phyloP scores from a whole-genome alignment of 345 rosid genomes.

The Populus nigra region DNA sequence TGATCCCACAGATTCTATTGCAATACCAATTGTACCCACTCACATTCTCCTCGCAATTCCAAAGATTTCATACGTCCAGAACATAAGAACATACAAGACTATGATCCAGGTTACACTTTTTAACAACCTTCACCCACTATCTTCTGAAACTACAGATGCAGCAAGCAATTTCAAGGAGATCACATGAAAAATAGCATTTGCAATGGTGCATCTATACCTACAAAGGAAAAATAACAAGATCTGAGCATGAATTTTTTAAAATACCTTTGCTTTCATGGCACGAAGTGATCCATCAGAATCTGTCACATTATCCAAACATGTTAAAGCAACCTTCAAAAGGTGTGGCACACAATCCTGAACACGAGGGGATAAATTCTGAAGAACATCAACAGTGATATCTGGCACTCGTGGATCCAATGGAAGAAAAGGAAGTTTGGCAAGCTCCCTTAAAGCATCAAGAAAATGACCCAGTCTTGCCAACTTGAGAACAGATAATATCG shows the following conservation, averaged over 20 bases:
- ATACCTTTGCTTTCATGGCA: slow-evolving; percentile 89
- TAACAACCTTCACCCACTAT: neutral
- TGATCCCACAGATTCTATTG: neutral
- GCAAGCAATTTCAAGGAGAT: neutral
- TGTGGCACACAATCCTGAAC: slow-evolving; percentile 90
- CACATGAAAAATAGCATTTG: neutral
- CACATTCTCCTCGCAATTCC: neutral
- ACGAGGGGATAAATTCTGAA: slow-evolving; percentile 72
- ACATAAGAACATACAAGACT: neutral
- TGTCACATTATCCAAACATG: slow-evolving; percentile 78
- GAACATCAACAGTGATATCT: slow-evolving; percentile 44
- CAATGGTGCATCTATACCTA: neutral
- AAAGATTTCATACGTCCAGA: neutral
- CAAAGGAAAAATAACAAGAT: neutral
- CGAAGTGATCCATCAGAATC: slow-evolving; percentile 90
- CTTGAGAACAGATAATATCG: slow-evolving; percentile 74
- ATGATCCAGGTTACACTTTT: neutral
- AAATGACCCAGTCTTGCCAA: slow-evolving; percentile 60
- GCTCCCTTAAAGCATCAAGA: slow-evolving; percentile 85
- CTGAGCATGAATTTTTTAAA: neutral
- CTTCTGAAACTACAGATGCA: neutral
- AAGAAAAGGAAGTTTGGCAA: slow-evolving; percentile 85
- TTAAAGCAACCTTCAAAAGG: slow-evolving; percentile 73
- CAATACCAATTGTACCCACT: neutral
- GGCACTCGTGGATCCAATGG: slow-evolving; percentile 83